phyloP scores from a whole-genome alignment of 169 alveolate species.

The Theileria equi region DNA sequence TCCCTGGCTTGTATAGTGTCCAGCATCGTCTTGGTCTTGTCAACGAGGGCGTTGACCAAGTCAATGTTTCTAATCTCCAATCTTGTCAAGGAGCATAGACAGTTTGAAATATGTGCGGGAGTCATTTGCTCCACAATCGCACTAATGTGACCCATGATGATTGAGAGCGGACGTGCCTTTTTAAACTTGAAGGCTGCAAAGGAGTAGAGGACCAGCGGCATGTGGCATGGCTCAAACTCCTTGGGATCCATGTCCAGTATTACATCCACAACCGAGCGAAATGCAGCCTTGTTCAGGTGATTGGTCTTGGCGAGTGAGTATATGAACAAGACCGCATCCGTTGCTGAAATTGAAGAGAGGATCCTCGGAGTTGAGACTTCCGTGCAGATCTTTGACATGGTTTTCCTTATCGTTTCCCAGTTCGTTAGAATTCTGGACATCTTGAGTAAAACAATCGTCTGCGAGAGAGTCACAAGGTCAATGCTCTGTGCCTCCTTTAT shows the following conservation, averaged over 20 bases:
- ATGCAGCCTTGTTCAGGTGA: constrained; percentile 11
- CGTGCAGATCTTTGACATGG: constrained; percentile 22
- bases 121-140: constrained; percentile 19
- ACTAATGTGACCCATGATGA: constrained; percentile 14
- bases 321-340: constrained; percentile 50
- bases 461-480: constrained; percentile 59
- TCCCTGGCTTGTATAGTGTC: constrained; percentile 36
- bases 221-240: constrained; percentile 50
- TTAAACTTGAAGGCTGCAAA: constrained; percentile 29
- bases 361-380: background rate
- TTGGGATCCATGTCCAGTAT: constrained; percentile 23
- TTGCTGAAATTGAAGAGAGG: constrained; percentile 49
- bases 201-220: constrained; percentile 58
- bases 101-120: constrained; percentile 36
- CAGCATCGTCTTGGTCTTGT: constrained; percentile 17
- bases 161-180: constrained; percentile 1
- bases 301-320: constrained; percentile 47
- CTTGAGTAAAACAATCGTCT: constrained; percentile 40
- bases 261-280: background rate
- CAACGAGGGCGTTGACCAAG: constrained; percentile 33
- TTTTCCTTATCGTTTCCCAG: background rate
- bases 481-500: constrained; percentile 58
- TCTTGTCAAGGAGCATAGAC: constrained; percentile 50
- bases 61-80: constrained; percentile 17
- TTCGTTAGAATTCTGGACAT: background rate